These are phyloP conservation scores for Aspergillus nidulans DNA, from an alignment of 495 filamentous ascomycete species.

Conservation along the genomic window DNA sequence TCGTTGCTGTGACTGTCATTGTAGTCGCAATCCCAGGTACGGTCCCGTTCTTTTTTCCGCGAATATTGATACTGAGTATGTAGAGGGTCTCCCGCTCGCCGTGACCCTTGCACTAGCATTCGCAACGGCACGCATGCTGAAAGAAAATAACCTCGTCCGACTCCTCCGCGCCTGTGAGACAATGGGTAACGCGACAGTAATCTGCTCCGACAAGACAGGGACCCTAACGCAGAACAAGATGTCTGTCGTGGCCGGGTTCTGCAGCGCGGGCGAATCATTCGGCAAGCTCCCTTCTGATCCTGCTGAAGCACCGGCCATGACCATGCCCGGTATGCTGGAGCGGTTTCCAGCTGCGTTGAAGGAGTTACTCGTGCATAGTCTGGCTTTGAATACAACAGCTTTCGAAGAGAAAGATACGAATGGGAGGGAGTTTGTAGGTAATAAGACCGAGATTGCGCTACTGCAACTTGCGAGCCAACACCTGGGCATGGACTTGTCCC, in stretches of 20 bases:
- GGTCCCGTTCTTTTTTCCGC: background rate
- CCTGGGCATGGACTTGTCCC: slow-evolving; percentile 56
- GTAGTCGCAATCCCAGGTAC: slow-evolving; percentile 60
- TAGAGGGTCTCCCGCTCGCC: slow-evolving; percentile 60
- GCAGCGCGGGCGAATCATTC: slow-evolving; percentile 34
- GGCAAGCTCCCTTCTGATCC: slow-evolving; percentile 36
- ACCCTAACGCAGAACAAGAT: slow-evolving; percentile 69
- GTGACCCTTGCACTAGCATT: slow-evolving; percentile 65
- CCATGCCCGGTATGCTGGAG: background rate
- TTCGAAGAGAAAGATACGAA: slow-evolving; percentile 52
- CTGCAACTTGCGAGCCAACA: slow-evolving; percentile 56
- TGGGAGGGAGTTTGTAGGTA: slow-evolving; percentile 53
- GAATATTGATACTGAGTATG: background rate
- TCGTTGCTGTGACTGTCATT: slow-evolving; percentile 64
- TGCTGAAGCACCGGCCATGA: background rate
- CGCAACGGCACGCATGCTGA: slow-evolving; percentile 64
- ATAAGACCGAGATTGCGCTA: slow-evolving; percentile 66
- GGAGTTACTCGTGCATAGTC: slow-evolving; percentile 55
- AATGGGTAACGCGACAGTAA: slow-evolving; percentile 67
- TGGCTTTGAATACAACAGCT: slow-evolving; percentile 63
- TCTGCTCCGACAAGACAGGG: slow-evolving; percentile 69
- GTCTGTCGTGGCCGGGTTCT: slow-evolving; percentile 62
- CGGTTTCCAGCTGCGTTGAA: slow-evolving; percentile 50
- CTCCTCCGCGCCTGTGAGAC: slow-evolving; percentile 66
- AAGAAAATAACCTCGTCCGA: slow-evolving; percentile 66